A percentile compares a stretch with the other conserved stretches of the same genome.
Conservation (phyloP, 2,329 filamentous ascomycete species). For the Paraphaeosphaeria minitans region DNA sequence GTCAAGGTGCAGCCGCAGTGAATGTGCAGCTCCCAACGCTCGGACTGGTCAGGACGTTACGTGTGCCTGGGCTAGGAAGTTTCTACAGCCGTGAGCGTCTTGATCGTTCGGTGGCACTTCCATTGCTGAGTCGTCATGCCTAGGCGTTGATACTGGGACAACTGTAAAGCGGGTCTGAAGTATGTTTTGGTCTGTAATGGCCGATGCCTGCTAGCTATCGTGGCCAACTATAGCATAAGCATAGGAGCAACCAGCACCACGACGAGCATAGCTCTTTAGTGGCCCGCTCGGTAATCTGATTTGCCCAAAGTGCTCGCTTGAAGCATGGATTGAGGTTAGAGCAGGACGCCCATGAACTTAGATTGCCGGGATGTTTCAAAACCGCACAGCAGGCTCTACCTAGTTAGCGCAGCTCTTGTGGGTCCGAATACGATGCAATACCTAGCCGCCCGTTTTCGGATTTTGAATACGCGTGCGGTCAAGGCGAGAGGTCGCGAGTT, state of each 20-base stretch:
- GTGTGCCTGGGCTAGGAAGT: conserved; percentile 9
- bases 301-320: conserved; percentile 27
- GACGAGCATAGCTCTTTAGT: conserved; percentile 18
- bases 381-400: conserved; percentile 20
- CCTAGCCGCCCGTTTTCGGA: conserved; percentile 25
- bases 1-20: conserved; percentile 6
- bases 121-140: conserved; percentile 7
- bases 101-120: conserved; percentile 8
- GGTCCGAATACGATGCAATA: conserved; percentile 19
- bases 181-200: background rate
- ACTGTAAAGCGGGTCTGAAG: background rate
- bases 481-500: conserved; percentile 16
- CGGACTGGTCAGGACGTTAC: conserved; percentile 15
- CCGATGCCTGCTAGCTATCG: background rate
- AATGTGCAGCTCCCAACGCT: conserved; percentile 12
- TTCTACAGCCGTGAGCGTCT: conserved; percentile 8
- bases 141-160: conserved; percentile 9
- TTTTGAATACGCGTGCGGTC: conserved; percentile 24
- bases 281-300: conserved; percentile 30
- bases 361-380: conserved; percentile 25
- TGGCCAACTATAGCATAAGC: background rate
- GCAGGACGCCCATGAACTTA: conserved; percentile 21
- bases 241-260: conserved; percentile 8
- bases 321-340: conserved; percentile 28
- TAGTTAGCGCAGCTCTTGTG: conserved; percentile 26